Conservation (phyloP, 108 stramenopile genomes). For the Cyclotella atomus region DNA sequence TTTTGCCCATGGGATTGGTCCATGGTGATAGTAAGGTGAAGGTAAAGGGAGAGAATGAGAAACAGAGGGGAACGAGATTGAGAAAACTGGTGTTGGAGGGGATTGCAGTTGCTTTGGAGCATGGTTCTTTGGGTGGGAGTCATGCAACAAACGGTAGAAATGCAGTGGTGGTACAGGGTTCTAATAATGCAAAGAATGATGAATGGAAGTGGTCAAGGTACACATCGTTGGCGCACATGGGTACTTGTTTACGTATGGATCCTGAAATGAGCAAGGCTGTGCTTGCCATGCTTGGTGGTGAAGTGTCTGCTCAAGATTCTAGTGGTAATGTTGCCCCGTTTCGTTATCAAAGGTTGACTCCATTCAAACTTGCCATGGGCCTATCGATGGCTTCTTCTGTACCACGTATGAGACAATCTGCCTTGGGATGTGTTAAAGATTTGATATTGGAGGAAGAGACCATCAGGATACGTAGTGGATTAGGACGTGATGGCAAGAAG, state of each 20-base stretch:
- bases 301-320: not conserved
- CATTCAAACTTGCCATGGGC: conserved; percentile 49
- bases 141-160: not conserved
- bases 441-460: conserved; percentile 52
- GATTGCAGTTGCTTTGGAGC: conserved; percentile 33
- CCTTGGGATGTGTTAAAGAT: conserved; percentile 37
- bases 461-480: conserved; percentile 24
- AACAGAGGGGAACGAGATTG: conserved; percentile 35
- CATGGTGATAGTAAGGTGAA: not conserved
- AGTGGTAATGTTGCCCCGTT: conserved; percentile 26
- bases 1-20: conserved; percentile 9
- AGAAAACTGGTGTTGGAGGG: conserved; percentile 36
- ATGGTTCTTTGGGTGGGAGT: conserved; percentile 3
- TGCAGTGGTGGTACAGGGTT: conserved; percentile 10
- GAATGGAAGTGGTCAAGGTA: conserved; percentile 44
- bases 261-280: conserved; percentile 48
- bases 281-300: conserved; percentile 40
- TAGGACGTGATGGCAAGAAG: conserved; percentile 13
- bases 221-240: conserved; percentile 49
- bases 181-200: conserved; percentile 15
- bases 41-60: conserved; percentile 21
- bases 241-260: conserved; percentile 35
- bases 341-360: conserved; percentile 49
- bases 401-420: conserved; percentile 36
- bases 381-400: conserved; percentile 48